Conservation (phyloP, 176 grass and related monocot genomes). For the Avena sativa region DNA sequence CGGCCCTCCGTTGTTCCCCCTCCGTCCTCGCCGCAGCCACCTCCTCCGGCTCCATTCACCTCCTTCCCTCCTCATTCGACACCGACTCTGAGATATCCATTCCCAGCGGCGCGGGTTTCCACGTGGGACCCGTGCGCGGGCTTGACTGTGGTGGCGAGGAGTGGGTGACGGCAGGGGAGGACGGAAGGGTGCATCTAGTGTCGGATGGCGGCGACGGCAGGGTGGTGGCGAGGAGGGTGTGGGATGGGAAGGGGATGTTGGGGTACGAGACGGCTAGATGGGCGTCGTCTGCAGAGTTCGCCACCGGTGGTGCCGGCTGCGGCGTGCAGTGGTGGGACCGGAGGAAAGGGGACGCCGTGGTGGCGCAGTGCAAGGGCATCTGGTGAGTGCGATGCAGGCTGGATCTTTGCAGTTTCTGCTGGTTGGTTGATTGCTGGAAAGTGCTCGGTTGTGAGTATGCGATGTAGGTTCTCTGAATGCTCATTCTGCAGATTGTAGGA, state of each 20-base stretch:
- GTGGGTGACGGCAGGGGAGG: slow-evolving; percentile 70
- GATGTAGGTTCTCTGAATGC: background rate
- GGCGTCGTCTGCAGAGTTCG: slow-evolving; percentile 69
- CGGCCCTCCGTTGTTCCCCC: slow-evolving; percentile 65
- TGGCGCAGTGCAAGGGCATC: slow-evolving; percentile 58
- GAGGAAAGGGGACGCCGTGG: slow-evolving; percentile 59
- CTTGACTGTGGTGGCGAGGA: slow-evolving; percentile 59
- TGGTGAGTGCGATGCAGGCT: slow-evolving; percentile 53
- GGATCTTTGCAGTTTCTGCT: background rate
- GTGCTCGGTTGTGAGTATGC: background rate
- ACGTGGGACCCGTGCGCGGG: slow-evolving; percentile 60
- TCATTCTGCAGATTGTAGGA: background rate
- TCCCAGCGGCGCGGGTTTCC: slow-evolving; percentile 54
- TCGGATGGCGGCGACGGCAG: slow-evolving; percentile 52
- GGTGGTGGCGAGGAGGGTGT: slow-evolving; percentile 55
- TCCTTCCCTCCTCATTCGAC: slow-evolving; percentile 53
- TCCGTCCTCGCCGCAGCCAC: slow-evolving; percentile 49
- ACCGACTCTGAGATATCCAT: slow-evolving; percentile 47
- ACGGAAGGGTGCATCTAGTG: slow-evolving; percentile 59
- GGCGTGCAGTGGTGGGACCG: slow-evolving; percentile 79
- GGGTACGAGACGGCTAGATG: slow-evolving; percentile 62
- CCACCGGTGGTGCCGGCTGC: slow-evolving; percentile 65
- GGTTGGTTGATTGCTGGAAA: background rate
- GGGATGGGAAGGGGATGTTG: slow-evolving; percentile 65
- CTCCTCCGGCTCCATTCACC: slow-evolving; percentile 59